These are phyloP conservation scores for Bathelium albidoporum DNA, from an alignment of 495 filamentous ascomycete genomes.

Conservation along the genomic window DNA sequence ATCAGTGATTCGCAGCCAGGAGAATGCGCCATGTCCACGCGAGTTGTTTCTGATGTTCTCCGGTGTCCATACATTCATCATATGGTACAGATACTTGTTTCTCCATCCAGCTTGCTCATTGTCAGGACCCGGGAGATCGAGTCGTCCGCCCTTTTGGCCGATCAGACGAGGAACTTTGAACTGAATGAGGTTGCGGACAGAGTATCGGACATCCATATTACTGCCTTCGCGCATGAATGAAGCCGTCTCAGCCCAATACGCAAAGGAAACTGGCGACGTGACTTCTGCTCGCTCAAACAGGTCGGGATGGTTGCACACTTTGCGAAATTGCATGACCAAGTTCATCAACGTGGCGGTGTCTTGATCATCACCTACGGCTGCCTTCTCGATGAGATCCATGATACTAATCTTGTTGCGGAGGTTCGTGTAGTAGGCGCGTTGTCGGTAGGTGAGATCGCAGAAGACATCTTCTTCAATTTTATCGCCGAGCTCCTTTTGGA, in stretches of 20 bases:
- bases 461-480: conserved; percentile 96
- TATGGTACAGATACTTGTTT: conserved; percentile 57
- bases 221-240: conserved; percentile 85
- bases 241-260: conserved; percentile 82
- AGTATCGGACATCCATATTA: conserved; percentile 72
- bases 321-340: conserved; percentile 98
- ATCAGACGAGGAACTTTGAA: conserved; percentile 73
- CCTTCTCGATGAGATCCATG: conserved; percentile 97
- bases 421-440: conserved; percentile 87
- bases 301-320: conserved; percentile 98
- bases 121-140: conserved; percentile 64
- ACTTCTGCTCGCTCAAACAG: conserved; percentile 92
- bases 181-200: conserved; percentile 74
- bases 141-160: conserved; percentile 60
- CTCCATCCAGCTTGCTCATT: conserved; percentile 69
- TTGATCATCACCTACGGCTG: conserved; percentile 83
- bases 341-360: conserved; percentile 97
- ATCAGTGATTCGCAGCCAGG: conserved; percentile 83
- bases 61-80: conserved; percentile 83
- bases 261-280: conserved; percentile 70
- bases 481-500: conserved; percentile 95
- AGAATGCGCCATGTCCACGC: conserved; percentile 56
- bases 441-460: conserved; percentile 93
- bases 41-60: conserved; percentile 58
- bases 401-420: conserved; percentile 94